phyloP scores from a whole-genome alignment of 2,329 filamentous ascomycete genomes.

The Talaromyces albobiverticillius region DNA sequence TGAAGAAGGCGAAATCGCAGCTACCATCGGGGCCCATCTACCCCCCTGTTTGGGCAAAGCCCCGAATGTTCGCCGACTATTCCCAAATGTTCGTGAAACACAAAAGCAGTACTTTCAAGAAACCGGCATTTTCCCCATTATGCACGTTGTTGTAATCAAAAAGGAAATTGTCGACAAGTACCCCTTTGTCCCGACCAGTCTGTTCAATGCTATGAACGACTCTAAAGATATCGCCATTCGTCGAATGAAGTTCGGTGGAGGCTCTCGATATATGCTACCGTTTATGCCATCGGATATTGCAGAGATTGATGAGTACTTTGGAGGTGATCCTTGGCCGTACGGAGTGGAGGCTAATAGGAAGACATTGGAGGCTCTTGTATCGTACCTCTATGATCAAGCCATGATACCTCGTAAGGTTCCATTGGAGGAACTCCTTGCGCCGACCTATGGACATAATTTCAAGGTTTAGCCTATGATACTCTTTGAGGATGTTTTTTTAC shows the following conservation, averaged over 20 bases:
- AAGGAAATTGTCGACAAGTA: conserved; percentile 28
- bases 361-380: conserved; percentile 29
- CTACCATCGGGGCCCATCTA: conserved; percentile 33
- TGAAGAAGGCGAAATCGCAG: conserved; percentile 36
- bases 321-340: conserved; percentile 27
- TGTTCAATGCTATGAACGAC: conserved; percentile 33
- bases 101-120: conserved; percentile 32
- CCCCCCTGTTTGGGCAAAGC: conserved; percentile 29
- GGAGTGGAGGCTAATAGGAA: conserved; percentile 31
- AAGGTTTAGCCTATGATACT: too few relatives aligned
- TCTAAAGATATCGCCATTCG: conserved; percentile 30
- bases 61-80: conserved; percentile 17
- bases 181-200: conserved; percentile 26
- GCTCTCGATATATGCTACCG: conserved; percentile 35
- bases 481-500: too few relatives aligned
- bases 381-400: conserved; percentile 28
- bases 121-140: conserved; percentile 31
- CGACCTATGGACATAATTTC: conserved; percentile 9
- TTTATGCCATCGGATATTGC: conserved; percentile 31
- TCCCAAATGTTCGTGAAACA: conserved; percentile 32
- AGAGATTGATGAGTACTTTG: conserved; percentile 34
- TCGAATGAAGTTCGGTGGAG: conserved; percentile 25
- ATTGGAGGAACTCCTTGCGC: conserved; percentile 30
- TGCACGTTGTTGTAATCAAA: conserved; percentile 29
- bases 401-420: conserved; percentile 27